Evolutionary conservation across 306 rosid genomes (phyloP).

Genomic region (Quillaja saponaria): DNA sequence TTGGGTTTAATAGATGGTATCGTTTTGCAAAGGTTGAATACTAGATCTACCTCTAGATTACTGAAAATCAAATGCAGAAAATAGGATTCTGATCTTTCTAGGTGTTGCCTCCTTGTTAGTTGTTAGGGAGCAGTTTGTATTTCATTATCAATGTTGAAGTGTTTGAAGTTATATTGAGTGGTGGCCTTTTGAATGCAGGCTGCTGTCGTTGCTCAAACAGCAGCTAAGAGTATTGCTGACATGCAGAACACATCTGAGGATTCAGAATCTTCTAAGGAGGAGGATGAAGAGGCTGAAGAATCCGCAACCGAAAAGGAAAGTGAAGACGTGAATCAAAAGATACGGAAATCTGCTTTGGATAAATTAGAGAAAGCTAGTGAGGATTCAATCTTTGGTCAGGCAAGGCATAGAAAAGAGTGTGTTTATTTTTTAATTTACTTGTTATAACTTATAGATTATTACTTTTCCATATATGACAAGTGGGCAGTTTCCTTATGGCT

Average conservation of each 20-base stretch:
- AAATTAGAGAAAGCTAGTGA: constrained; percentile 92
- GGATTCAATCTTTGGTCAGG: constrained; percentile 87
- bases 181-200: constrained; percentile 61
- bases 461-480: constrained; percentile 17
- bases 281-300: constrained; percentile 51
- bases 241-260: constrained; percentile 53
- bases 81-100: too few species aligned
- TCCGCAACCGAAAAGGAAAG: constrained; percentile 48
- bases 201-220: constrained; percentile 80
- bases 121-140: constrained; percentile 12
- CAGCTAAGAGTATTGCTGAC: constrained; percentile 75
- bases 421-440: not conserved
- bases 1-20: not conserved
- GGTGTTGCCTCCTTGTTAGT: not conserved
- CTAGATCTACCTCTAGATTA: constrained; percentile 24
- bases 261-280: constrained; percentile 56
- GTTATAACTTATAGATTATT: constrained; percentile 9
- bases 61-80: too few species aligned
- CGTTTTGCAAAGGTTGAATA: constrained; percentile 3
- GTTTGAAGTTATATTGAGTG: constrained; percentile 5
- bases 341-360: constrained; percentile 69
- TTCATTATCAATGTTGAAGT: not conserved
- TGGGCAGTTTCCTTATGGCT: not conserved
- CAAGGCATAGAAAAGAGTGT: constrained; percentile 36
- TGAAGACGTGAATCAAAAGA: constrained; percentile 48